Evolutionary conservation across 805 yeast genomes (phyloP), one percentile per base, ranked within the genome.

Genomic region (Sporopachydermia quercuum): DNA sequence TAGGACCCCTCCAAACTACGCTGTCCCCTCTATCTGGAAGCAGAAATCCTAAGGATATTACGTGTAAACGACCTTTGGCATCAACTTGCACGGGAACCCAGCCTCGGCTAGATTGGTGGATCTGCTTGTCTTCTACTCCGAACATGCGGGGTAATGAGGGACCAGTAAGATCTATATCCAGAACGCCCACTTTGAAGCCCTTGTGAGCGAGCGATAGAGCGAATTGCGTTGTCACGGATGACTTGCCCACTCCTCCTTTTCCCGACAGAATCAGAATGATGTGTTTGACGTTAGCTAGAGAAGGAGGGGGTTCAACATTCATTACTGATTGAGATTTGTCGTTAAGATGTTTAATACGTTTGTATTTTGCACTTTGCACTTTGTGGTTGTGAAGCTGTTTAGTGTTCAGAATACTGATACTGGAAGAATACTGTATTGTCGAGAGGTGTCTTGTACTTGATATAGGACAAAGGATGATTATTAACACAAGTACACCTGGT

Each of bases 1-100:
- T 86, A 2, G 99, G 98, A 0, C 99, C 99, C 53, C 97, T 68
- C 99, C 99, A 91, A 5, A 91, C 96, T 14, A 91, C 91, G 17
- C 93, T 76, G 50, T 80, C 83, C 18, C 93, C 94, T 45, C 97
- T 60, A 52, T 84, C 78, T 17, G 79, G 77, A 4, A 91, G 60
- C 39, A 91, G 58, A 54, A 91, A 91, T 4, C 97, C 99, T 11
- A 91, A 57, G 3, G 94, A 83, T 80, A 89, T 85, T 36, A 87
- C 69, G 8, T n/a, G 30, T 8, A 23, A n/a, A 8, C n/a, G 13
- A 8, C 30, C 30, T 52, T 72, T 52, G 42, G 68, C 58, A 40
- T 63, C 70, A 13, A 68, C 61, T 42, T 66, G 60, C 0, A 91
- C 97, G 0, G 99, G 99, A 5, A 85, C 72, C 99, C 99, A 91